These are phyloP conservation scores for Nannochloropsis salina DNA, from an alignment of 108 stramenopile species.

Conservation along the genomic window DNA sequence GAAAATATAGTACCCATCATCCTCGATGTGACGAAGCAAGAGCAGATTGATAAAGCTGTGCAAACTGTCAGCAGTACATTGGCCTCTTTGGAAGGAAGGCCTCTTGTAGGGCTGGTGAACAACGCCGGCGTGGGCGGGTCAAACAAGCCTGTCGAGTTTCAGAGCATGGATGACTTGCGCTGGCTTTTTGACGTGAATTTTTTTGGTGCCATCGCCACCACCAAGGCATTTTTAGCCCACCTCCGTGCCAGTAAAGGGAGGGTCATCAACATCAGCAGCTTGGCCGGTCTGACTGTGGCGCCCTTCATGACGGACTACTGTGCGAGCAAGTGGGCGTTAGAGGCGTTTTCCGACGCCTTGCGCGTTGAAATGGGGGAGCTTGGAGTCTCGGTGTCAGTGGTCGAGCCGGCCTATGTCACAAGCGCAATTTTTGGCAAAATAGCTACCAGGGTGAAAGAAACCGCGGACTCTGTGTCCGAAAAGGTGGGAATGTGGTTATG, in stretches of 20 bases:
- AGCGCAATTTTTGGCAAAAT: slow-evolving; percentile 20
- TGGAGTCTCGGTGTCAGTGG: slow-evolving; percentile 17
- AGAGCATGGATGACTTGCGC: slow-evolving; percentile 1
- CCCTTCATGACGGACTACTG: background rate
- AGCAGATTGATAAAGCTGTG: background rate
- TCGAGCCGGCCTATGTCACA: slow-evolving; percentile 19
- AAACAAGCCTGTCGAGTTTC: background rate
- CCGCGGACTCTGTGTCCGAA: too few species aligned
- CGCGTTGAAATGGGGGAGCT: background rate
- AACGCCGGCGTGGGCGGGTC: slow-evolving; percentile 2
- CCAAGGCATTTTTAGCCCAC: background rate
- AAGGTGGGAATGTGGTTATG: too few species aligned
- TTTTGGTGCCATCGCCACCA: slow-evolving; percentile 15
- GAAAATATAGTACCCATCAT: slow-evolving; percentile 19
- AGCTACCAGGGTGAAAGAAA: too few species aligned
- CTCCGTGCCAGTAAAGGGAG: background rate
- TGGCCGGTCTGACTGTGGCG: background rate
- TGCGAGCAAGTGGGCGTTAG: background rate
- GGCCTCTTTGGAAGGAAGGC: background rate
- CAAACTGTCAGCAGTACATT: slow-evolving; percentile 4
- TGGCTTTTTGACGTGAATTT: slow-evolving; percentile 8
- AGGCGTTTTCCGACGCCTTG: slow-evolving; percentile 8
- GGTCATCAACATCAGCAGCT: background rate
- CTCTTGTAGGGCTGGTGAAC: slow-evolving; percentile 14
- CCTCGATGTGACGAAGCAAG: slow-evolving; percentile 22